phyloP scores from a whole-genome alignment of 768 basidiomycete genomes.

The Amanita molliuscula region DNA sequence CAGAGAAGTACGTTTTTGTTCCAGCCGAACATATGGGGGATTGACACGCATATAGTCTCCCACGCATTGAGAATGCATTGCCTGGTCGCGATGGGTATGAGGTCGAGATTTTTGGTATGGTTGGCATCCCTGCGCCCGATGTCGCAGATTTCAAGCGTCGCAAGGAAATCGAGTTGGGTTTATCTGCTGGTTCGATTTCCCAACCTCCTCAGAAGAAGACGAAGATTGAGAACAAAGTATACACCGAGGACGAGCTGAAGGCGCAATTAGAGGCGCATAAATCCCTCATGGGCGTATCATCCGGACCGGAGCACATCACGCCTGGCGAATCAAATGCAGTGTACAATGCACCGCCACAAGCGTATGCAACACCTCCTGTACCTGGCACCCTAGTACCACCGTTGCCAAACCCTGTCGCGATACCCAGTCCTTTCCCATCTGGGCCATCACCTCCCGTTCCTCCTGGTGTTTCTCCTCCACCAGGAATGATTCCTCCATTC shows the following conservation, averaged over 20 bases:
- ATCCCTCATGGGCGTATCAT: conserved; percentile 72
- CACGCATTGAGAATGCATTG: conserved; percentile 93
- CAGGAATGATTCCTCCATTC: conserved; percentile 3
- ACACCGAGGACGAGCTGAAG: conserved; percentile 77
- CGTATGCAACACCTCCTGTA: conserved; percentile 46
- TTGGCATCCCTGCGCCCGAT: conserved; percentile 91
- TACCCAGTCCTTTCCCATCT: conserved; percentile 11
- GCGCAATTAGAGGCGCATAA: conserved; percentile 85
- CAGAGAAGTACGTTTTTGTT: conserved; percentile 58
- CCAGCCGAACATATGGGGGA: background rate
- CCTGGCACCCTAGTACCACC: conserved; percentile 18
- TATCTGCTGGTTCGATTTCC: conserved; percentile 71
- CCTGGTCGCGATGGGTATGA: conserved; percentile 97
- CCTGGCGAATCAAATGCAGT: conserved; percentile 41
- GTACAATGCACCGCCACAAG: conserved; percentile 65
- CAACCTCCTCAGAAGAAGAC: conserved; percentile 76
- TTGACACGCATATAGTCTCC: conserved; percentile 33
- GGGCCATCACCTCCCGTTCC: conserved; percentile 1
- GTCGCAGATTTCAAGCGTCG: conserved; percentile 93
- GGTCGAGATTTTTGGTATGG: conserved; percentile 99
- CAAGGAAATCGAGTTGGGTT: conserved; percentile 89
- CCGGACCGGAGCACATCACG: conserved; percentile 25
- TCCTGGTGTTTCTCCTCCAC: conserved; percentile 4
- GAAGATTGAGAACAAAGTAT: conserved; percentile 63
- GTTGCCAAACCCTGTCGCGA: conserved; percentile 19